These are phyloP conservation scores for Cyclostephanos invisitatus DNA, from an alignment of 108 stramenopile species.

Conservation along the genomic window DNA sequence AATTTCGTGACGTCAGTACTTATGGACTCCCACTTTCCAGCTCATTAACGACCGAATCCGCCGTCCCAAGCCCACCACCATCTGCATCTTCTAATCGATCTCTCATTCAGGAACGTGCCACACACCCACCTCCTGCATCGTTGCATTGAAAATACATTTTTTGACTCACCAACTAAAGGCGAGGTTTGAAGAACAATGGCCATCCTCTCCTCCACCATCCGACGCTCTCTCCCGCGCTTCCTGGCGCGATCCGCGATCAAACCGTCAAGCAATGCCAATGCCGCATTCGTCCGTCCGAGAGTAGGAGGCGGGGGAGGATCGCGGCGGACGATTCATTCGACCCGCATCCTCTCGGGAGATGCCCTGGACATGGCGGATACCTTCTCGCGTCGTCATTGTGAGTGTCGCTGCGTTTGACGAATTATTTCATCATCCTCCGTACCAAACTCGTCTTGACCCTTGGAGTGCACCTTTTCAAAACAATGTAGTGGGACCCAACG, in stretches of 20 bases:
- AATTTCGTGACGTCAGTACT: too few relatives aligned
- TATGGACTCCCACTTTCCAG: too few relatives aligned
- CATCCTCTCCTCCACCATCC: constrained; percentile 25
- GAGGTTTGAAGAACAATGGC: constrained; percentile 6
- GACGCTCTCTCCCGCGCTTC: constrained; percentile 14
- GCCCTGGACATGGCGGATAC: constrained; percentile 82
- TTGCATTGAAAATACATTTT: too few relatives aligned
- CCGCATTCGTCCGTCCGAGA: background rate
- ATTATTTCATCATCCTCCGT: background rate
- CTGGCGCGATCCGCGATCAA: constrained; percentile 7
- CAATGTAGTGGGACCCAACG: constrained; percentile 82
- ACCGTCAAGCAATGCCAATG: background rate
- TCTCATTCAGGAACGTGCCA: too few relatives aligned
- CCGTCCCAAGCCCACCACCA: too few relatives aligned
- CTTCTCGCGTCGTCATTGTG: constrained; percentile 82
- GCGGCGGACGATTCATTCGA: constrained; percentile 48
- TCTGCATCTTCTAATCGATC: too few relatives aligned
- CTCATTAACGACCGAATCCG: too few relatives aligned
- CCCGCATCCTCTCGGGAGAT: constrained; percentile 46
- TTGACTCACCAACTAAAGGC: too few relatives aligned
- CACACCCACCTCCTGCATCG: too few relatives aligned
- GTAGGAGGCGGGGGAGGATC: background rate
- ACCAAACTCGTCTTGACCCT: background rate
- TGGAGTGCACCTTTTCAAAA: background rate
- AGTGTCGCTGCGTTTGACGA: constrained; percentile 38